Base-by-base conservation (phyloP, 2,329 filamentous ascomycete genomes). In the Fusarium hainanense region DNA sequence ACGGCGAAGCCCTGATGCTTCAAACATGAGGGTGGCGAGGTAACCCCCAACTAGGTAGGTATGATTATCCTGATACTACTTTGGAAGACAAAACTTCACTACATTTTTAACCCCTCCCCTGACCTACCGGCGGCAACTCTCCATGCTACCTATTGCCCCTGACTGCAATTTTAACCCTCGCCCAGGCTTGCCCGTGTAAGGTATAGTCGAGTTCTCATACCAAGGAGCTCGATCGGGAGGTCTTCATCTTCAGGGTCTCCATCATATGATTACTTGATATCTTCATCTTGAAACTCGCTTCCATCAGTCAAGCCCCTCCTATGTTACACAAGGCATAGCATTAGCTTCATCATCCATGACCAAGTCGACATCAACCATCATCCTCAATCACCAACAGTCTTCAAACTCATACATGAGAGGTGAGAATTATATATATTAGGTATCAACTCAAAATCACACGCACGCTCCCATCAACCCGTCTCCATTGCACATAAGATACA, bases 351-450 rank as follows among this genome's bases (percentile, higher is more conserved):
- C 12, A n/a, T 7, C 16, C 11, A 20, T 5, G 18, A 8, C 32
- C 16, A 16, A 34, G 8, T 34, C 32, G 3, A 18, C 16, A 34
- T 34, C 32, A 5, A 34, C 32, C 16, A 10, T 18, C 16, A 18
- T 30, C 6, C 28, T 7, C 12, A 30, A 16, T 9, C 32, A 32
- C 7, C 32, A 37, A 20, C 4, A 23, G 2, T 6, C 20, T 25
- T 10, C 4, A 3, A 9, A 23, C 8, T 8, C 4, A 21, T 7
- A 8, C 18, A 16, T n/a, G 16, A 70, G 67, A 68, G 63, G 44
- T 43, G 67, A 68, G 67, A 60, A 70, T 70, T 70, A 70, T 55
- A 54, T 70, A 37, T 57, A 70, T 70, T 70, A 70, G 50, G 50
- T 70, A 60, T 70, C 63, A 54, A 54, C 18, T n/a, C 18, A 12